phyloP scores from a whole-genome alignment of 1,139 yeast species.

The Pneumocystis canis region DNA sequence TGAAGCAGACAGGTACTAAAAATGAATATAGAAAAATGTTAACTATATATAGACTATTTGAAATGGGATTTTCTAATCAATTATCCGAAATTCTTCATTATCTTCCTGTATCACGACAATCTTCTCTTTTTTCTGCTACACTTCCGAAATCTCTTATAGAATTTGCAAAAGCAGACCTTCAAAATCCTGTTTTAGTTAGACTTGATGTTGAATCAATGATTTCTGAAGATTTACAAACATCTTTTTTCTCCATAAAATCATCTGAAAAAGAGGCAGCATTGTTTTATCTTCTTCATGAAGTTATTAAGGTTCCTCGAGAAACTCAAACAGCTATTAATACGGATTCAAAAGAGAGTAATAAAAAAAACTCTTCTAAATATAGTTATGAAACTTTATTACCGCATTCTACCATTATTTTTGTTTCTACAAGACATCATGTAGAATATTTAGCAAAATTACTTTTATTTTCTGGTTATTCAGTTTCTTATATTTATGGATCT shows the following conservation, averaged over 20 bases:
- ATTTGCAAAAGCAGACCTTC: constrained; percentile 90
- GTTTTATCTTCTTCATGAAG: constrained; percentile 58
- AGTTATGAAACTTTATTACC: constrained; percentile 71
- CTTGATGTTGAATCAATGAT: constrained; percentile 84
- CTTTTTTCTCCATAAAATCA: constrained; percentile 63
- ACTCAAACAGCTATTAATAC: constrained; percentile 28
- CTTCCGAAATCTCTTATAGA: constrained; percentile 84
- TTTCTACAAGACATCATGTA: constrained; percentile 95
- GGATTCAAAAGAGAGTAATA: constrained; percentile 3
- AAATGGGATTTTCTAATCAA: constrained; percentile 93
- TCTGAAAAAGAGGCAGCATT: constrained; percentile 85
- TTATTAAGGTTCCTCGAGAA: constrained; percentile 73
- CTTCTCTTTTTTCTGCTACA: constrained; percentile 85
- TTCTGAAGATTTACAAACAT: constrained; percentile 82
- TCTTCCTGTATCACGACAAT: constrained; percentile 70
- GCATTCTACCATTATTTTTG: constrained; percentile 78
- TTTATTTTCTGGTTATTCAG: constrained; percentile 67
- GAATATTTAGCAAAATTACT: constrained; percentile 67
- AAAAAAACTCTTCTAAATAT: constrained; percentile 31
- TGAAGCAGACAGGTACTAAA: constrained; percentile 67
- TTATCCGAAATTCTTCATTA: constrained; percentile 76
- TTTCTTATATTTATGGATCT: constrained; percentile 83
- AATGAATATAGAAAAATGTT: neutral
- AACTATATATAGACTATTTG: constrained; percentile 41
- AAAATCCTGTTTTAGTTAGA: constrained; percentile 81